phyloP scores from a whole-genome alignment of 2,329 filamentous ascomycete species.

The Macrophomina tecta region DNA sequence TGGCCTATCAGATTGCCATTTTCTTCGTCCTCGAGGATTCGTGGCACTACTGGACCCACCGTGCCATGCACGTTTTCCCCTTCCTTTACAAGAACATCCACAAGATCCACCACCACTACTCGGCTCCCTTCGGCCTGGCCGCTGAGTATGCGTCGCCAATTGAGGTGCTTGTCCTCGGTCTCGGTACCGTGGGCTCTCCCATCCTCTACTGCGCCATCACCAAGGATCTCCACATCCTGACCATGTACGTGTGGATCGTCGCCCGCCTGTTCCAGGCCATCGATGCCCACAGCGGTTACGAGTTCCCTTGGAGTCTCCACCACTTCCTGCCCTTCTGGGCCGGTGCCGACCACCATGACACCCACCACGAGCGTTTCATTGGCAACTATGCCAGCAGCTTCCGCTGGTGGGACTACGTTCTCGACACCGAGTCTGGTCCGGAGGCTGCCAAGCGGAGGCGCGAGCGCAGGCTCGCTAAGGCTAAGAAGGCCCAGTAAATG shows the following conservation, averaged over 20 bases:
- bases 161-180: conserved; percentile 91
- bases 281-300: conserved; percentile 96
- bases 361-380: conserved; percentile 98
- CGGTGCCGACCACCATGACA: conserved; percentile 93
- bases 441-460: conserved; percentile 85
- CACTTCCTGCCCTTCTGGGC: conserved; percentile 98
- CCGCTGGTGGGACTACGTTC: conserved; percentile 95
- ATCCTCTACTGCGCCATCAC: conserved; percentile 85
- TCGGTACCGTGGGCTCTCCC: conserved; percentile 82
- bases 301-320: conserved; percentile 96
- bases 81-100: conserved; percentile 90
- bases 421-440: conserved; percentile 91
- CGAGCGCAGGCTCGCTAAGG: conserved; percentile 73
- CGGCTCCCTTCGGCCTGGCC: conserved; percentile 92
- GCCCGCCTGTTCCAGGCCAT: conserved; percentile 95
- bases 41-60: conserved; percentile 98
- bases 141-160: conserved; percentile 98
- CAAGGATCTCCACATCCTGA: conserved; percentile 88
- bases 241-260: conserved; percentile 97
- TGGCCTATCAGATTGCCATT: conserved; percentile 87
- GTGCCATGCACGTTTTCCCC: conserved; percentile 88
- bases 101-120: conserved; percentile 99
- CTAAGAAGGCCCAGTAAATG: conserved; percentile 64
- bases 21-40: conserved; percentile 97
- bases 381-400: conserved; percentile 98